These are phyloP conservation scores for Arachis stenosperma DNA, from an alignment of 306 rosid genomes.

Conservation along the genomic window DNA sequence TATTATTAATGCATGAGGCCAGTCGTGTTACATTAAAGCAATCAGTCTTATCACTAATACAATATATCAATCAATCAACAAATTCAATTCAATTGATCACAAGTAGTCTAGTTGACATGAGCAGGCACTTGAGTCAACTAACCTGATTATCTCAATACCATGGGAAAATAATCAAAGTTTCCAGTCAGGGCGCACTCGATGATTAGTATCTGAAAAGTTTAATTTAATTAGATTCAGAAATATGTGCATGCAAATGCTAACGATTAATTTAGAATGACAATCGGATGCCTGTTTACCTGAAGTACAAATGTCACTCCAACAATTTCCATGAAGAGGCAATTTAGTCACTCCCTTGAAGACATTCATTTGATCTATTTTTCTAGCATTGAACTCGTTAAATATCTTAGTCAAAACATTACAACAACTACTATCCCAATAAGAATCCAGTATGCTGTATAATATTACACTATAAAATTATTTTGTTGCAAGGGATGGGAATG, in stretches of 20 bases:
- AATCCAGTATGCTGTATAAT: background rate
- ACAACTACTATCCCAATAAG: background rate
- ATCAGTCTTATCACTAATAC: too few relatives aligned
- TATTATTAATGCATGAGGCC: constrained; percentile 70
- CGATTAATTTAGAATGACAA: background rate
- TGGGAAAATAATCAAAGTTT: constrained; percentile 66
- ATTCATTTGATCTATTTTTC: constrained; percentile 70
- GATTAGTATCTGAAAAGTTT: constrained; percentile 63
- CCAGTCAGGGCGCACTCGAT: constrained; percentile 66
- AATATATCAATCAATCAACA: too few relatives aligned
- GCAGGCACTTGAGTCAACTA: too few relatives aligned
- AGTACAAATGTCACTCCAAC: too few relatives aligned
- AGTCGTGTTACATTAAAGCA: constrained; percentile 43
- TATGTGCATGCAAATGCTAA: constrained; percentile 23
- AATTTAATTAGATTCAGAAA: constrained; percentile 13
- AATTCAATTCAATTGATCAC: too few relatives aligned
- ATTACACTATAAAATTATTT: too few relatives aligned
- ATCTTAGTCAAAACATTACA: constrained; percentile 56
- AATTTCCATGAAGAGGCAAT: too few relatives aligned
- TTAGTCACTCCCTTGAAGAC: too few relatives aligned
- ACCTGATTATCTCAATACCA: constrained; percentile 43
- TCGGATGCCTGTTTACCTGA: background rate
- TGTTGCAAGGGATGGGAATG: too few relatives aligned
- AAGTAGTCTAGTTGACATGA: too few relatives aligned
- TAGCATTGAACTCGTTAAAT: constrained; percentile 92